phyloP scores from a whole-genome alignment of 768 basidiomycete genomes.

The Tricholoma flavovirens region DNA sequence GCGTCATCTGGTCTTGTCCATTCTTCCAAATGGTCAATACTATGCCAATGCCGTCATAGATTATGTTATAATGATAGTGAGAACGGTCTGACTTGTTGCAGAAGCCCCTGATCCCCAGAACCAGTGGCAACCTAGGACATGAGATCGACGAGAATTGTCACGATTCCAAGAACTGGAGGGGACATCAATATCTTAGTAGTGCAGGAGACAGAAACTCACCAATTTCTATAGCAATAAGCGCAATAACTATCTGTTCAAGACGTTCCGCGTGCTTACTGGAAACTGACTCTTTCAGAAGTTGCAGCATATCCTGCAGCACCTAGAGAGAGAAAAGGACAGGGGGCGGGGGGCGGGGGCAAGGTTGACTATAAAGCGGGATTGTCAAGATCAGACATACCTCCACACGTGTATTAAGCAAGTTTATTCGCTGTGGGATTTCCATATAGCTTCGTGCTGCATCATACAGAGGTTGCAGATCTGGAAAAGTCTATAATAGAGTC shows the following conservation, averaged over 20 bases:
- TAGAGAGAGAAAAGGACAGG: conserved; percentile 19
- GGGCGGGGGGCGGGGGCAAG: background rate
- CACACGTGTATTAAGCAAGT: conserved; percentile 88
- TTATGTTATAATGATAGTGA: background rate
- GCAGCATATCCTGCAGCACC: conserved; percentile 96
- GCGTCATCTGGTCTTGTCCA: background rate
- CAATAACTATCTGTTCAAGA: conserved; percentile 89
- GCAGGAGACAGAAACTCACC: conserved; percentile 35
- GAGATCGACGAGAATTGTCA: conserved; percentile 86
- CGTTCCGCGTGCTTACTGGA: conserved; percentile 87
- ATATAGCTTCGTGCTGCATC: conserved; percentile 91
- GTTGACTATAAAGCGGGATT: conserved; percentile 1
- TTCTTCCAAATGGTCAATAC: background rate
- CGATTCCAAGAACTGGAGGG: conserved; percentile 71
- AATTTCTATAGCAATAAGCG: conserved; percentile 85
- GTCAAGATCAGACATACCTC: conserved; percentile 47
- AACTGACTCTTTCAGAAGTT: conserved; percentile 91
- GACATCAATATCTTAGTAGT: background rate
- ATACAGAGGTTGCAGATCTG: conserved; percentile 92
- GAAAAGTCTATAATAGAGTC: conserved; percentile 62
- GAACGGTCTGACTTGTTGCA: no score
- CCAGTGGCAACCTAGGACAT: conserved; percentile 27
- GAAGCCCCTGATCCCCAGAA: background rate
- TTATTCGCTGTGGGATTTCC: conserved; percentile 91
- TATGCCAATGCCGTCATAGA: no score